Conservation (phyloP, 768 basidiomycete genomes). For the Termitomyces sp. region DNA sequence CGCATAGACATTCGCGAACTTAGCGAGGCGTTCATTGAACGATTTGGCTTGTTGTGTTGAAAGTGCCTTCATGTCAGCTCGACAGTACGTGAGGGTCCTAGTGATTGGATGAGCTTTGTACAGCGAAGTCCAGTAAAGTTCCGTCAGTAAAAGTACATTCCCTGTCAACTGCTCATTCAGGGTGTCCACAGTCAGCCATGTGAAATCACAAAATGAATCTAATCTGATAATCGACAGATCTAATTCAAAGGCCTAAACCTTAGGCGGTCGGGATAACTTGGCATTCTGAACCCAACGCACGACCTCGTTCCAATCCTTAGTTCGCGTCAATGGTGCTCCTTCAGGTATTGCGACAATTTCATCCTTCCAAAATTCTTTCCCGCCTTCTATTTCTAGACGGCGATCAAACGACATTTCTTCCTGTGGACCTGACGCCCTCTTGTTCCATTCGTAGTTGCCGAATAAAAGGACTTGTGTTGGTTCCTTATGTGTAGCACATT, state of each 20-base stretch:
- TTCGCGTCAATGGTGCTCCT: slow-evolving; percentile 46
- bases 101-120: neutral
- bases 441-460: slow-evolving; percentile 76
- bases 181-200: neutral
- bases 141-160: neutral
- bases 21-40: slow-evolving; percentile 36
- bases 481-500: slow-evolving; percentile 46
- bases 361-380: slow-evolving; percentile 54
- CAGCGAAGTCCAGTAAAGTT: neutral
- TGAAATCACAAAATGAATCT: slow-evolving; percentile 12
- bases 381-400: slow-evolving; percentile 43
- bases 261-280: slow-evolving; percentile 17
- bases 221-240: slow-evolving; percentile 11
- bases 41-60: slow-evolving; percentile 31
- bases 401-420: slow-evolving; percentile 56
- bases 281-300: slow-evolving; percentile 41
- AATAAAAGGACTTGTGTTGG: slow-evolving; percentile 66
- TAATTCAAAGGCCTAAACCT: neutral
- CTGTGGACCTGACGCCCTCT: slow-evolving; percentile 44
- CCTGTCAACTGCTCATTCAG: neutral
- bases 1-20: slow-evolving; percentile 52
- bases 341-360: slow-evolving; percentile 49
- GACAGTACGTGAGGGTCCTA: neutral
- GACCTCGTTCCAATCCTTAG: slow-evolving; percentile 63
- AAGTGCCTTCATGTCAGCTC: slow-evolving; percentile 27